Percentiles rank a stretch among this genome's conserved stretches.
Evolutionary conservation across 768 basidiomycete species (phyloP).

Genomic region (Mycena metata): DNA sequence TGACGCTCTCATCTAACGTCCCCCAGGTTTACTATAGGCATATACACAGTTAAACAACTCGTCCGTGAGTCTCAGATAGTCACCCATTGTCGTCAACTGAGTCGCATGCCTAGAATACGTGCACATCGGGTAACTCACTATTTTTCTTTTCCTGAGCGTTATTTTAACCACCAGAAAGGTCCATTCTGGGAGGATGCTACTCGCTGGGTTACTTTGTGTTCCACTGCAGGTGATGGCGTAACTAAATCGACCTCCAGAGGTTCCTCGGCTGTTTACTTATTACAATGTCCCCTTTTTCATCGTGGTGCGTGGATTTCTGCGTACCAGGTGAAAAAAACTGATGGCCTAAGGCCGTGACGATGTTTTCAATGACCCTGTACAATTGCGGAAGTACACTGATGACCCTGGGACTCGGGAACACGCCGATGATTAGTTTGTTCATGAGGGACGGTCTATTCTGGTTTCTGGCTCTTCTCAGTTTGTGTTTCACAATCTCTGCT

Average conservation of each 20-base stretch:
- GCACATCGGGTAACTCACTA: conserved; percentile 21
- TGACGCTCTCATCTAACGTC: neutral
- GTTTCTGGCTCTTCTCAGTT: conserved; percentile 22
- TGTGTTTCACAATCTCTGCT: neutral
- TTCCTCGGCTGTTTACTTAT: conserved; percentile 27
- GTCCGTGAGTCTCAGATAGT: neutral
- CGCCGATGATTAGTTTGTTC: conserved; percentile 21
- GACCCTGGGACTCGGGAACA: conserved; percentile 1
- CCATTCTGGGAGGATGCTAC: conserved; percentile 23
- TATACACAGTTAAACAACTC: conserved; percentile 5
- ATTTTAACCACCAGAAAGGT: conserved; percentile 3
- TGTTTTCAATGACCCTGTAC: conserved; percentile 22
- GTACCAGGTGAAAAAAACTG: no score
- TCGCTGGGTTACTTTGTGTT: conserved; percentile 13
- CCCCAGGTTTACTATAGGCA: conserved; percentile 11
- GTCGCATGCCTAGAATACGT: conserved; percentile 9
- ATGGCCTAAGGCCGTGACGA: conserved; percentile 5
- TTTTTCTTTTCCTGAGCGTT: neutral
- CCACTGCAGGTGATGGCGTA: neutral
- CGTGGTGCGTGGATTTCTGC: conserved; percentile 1
- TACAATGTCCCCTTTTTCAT: conserved; percentile 22
- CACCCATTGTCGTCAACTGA: neutral
- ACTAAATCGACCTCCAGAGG: conserved; percentile 5
- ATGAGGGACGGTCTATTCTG: conserved; percentile 27
- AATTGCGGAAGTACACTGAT: conserved; percentile 19